Percentiles rank a stretch among this genome's conserved stretches.
Conservation (phyloP, 2,329 filamentous ascomycete genomes). For the Epichloe glyceriae region DNA sequence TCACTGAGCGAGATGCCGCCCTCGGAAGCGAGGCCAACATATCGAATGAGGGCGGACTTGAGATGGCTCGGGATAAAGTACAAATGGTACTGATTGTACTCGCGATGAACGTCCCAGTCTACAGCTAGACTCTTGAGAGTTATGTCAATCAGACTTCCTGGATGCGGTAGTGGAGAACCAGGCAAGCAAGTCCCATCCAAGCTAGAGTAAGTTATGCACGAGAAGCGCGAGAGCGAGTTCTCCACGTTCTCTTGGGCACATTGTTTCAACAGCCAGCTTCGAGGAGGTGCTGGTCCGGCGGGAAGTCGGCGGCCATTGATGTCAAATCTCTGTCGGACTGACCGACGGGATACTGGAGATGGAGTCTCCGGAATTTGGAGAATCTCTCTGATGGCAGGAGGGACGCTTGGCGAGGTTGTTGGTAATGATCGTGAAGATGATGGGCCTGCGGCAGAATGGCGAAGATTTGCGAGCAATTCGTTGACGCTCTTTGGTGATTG, state of each 20-base stretch:
- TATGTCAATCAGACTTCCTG: constrained; percentile 37
- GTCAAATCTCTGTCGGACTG: constrained; percentile 28
- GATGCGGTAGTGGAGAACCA: constrained; percentile 28
- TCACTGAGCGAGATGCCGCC: constrained; percentile 37
- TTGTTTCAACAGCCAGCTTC: constrained; percentile 35
- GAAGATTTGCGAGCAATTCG: constrained; percentile 44
- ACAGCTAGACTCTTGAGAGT: constrained; percentile 35
- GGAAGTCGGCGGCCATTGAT: constrained; percentile 37
- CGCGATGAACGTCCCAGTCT: constrained; percentile 42
- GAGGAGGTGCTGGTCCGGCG: constrained; percentile 45
- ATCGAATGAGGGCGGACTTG: constrained; percentile 37
- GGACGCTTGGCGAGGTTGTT: constrained; percentile 37
- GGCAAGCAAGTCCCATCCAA: constrained; percentile 25
- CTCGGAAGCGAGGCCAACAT: constrained; percentile 31
- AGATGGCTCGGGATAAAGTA: constrained; percentile 41
- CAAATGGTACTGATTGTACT: constrained; percentile 44
- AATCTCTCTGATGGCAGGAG: constrained; percentile 44
- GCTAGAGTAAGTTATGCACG: constrained; percentile 11
- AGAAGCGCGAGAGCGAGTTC: constrained; percentile 8
- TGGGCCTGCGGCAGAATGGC: constrained; percentile 28
- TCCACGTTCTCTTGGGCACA: constrained; percentile 8
- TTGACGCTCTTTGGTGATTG: constrained; percentile 36
- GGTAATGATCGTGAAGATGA: constrained; percentile 16
- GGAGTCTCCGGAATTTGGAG: constrained; percentile 47
- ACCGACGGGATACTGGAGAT: constrained; percentile 34